A percentile compares a stretch with the other conserved stretches of the same genome.
phyloP scores from a whole-genome alignment of 495 filamentous ascomycete genomes.

The Neurospora cerealis region DNA sequence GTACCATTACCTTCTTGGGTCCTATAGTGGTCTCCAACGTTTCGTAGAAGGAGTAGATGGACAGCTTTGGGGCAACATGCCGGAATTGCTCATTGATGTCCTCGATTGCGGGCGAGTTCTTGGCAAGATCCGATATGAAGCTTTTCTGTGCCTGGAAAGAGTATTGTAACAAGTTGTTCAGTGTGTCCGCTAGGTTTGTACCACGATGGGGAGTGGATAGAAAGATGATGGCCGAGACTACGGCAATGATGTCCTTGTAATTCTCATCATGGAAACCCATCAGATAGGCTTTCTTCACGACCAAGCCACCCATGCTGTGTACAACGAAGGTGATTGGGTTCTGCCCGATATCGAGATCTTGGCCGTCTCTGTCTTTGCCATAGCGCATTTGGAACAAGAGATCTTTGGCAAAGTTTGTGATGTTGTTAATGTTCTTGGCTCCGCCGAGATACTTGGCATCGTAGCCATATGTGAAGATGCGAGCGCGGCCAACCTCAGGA shows the following conservation, averaged over 20 bases:
- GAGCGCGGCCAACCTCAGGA: conserved; percentile 13
- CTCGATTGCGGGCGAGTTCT: conserved; percentile 24
- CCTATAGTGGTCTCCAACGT: conserved; percentile 27
- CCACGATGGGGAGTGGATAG: conserved; percentile 42
- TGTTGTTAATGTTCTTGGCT: conserved; percentile 7
- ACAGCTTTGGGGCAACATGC: conserved; percentile 23
- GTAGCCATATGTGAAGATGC: conserved; percentile 32
- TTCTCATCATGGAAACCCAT: conserved; percentile 26
- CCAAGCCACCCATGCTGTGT: conserved; percentile 38
- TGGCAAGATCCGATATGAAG: conserved; percentile 34
- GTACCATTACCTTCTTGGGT: conserved; percentile 21
- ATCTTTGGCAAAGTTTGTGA: conserved; percentile 32
- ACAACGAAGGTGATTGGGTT: conserved; percentile 32
- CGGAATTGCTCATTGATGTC: conserved; percentile 42
- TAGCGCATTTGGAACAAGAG: conserved; percentile 24
- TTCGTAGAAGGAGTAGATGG: conserved; percentile 42
- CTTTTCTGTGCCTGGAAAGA: conserved; percentile 9
- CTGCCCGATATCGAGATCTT: conserved; percentile 12
- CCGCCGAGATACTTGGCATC: conserved; percentile 11
- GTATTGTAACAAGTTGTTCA: conserved; percentile 24
- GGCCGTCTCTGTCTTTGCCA: conserved; percentile 15
- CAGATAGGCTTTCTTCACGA: conserved; percentile 32
- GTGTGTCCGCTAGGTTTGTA: conserved; percentile 28
- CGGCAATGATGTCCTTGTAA: conserved; percentile 25
- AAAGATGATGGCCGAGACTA: conserved; percentile 32